Evolutionary conservation across 2,329 filamentous ascomycete species (phyloP).

Genomic region (Colletotrichum echinochloae): DNA sequence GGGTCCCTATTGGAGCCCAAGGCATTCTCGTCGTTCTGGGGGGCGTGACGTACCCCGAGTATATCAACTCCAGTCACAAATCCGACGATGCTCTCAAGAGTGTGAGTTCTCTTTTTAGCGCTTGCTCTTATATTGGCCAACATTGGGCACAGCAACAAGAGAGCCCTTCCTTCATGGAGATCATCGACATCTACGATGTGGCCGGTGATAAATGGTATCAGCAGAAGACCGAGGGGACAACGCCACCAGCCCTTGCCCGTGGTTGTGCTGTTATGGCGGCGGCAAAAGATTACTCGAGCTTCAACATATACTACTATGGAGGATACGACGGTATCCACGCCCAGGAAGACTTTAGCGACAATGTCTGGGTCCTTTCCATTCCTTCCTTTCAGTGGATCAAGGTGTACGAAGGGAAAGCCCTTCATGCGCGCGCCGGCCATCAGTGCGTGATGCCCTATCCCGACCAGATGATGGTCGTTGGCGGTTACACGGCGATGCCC

Average conservation of each 20-base stretch:
- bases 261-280: slow-evolving; percentile 81
- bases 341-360: slow-evolving; percentile 62
- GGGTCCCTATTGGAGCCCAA: slow-evolving; percentile 81
- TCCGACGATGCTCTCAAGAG: slow-evolving; percentile 53
- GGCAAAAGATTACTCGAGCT: slow-evolving; percentile 77
- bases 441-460: slow-evolving; percentile 81
- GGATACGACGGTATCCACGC: slow-evolving; percentile 71
- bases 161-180: slow-evolving; percentile 77
- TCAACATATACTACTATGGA: slow-evolving; percentile 88
- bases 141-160: slow-evolving; percentile 61
- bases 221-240: slow-evolving; percentile 71
- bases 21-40: slow-evolving; percentile 84
- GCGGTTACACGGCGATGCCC: slow-evolving; percentile 66
- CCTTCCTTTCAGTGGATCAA: slow-evolving; percentile 85
- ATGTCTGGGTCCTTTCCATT: slow-evolving; percentile 84
- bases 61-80: slow-evolving; percentile 44
- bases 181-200: slow-evolving; percentile 83
- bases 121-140: slow-evolving; percentile 41
- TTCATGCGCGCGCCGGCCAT: slow-evolving; percentile 76
- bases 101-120: slow-evolving; percentile 48
- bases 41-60: slow-evolving; percentile 75
- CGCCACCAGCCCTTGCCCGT: slow-evolving; percentile 69
- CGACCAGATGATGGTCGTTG: slow-evolving; percentile 83
- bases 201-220: slow-evolving; percentile 74
- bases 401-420: slow-evolving; percentile 55